Conservation (phyloP, 345 rosid species). For the Euclidium syriacum region DNA sequence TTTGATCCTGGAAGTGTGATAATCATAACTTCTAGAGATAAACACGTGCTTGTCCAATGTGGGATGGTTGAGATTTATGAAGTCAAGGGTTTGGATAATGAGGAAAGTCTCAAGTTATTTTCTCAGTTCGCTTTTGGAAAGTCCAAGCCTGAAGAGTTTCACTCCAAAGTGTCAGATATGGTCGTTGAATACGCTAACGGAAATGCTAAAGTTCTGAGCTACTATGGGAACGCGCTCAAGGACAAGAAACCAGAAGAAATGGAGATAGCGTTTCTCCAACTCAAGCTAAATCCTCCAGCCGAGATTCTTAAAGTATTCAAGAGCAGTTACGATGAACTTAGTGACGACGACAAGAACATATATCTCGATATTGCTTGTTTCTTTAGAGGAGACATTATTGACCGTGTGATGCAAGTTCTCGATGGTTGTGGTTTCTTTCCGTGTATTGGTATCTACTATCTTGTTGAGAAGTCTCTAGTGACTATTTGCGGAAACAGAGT, state of each 20-base stretch:
- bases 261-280: neutral
- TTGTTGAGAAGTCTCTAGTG: slow-evolving; percentile 23
- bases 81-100: neutral
- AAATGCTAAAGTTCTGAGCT: neutral
- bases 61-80: neutral
- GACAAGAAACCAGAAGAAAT: slow-evolving; percentile 2
- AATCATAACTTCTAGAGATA: slow-evolving; percentile 8
- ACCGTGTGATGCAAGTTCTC: slow-evolving; percentile 8
- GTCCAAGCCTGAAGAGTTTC: neutral
- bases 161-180: neutral
- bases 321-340: slow-evolving; percentile 27
- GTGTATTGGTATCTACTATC: slow-evolving; percentile 20
- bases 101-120: neutral
- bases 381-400: neutral
- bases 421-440: slow-evolving; percentile 10
- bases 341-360: slow-evolving; percentile 21
- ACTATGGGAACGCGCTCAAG: neutral
- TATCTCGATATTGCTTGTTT: slow-evolving; percentile 32
- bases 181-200: neutral
- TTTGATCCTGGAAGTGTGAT: neutral
- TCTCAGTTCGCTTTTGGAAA: neutral
- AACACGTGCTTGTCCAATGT: neutral
- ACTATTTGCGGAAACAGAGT: neutral
- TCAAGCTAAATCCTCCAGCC: neutral
- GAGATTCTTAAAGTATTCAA: slow-evolving; percentile 13